phyloP scores from a whole-genome alignment of 129 eudicot genomes.

The Flaveria brownii region DNA sequence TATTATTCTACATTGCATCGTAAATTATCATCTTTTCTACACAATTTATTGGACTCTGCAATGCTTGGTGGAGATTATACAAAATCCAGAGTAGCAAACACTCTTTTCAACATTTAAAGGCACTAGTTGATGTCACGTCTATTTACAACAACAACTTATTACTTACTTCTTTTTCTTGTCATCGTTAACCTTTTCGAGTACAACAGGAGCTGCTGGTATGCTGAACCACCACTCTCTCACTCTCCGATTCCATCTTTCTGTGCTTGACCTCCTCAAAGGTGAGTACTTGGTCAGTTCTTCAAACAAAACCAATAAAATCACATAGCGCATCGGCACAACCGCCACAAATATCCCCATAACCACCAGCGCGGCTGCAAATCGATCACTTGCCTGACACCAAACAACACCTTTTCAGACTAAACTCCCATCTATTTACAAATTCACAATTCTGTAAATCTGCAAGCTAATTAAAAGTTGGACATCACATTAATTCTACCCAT shows the following conservation, averaged over 20 bases:
- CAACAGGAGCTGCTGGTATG: conserved; percentile 92
- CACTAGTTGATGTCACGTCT: not conserved
- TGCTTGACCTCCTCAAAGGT: conserved; percentile 61
- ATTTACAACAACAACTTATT: not conserved
- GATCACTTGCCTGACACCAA: conserved; percentile 70
- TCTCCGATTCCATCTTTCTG: conserved; percentile 72
- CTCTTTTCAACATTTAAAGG: too few relatives aligned
- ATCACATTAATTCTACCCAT: too few relatives aligned
- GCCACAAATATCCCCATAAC: conserved; percentile 47
- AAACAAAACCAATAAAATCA: conserved; percentile 46
- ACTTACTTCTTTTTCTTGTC: conserved; percentile 67
- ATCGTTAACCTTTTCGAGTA: conserved; percentile 58
- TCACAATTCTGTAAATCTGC: too few relatives aligned
- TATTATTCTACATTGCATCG: too few relatives aligned
- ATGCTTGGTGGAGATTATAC: too few relatives aligned
- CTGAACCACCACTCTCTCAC: conserved; percentile 98
- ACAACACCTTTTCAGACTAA: not conserved
- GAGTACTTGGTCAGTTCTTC: conserved; percentile 74
- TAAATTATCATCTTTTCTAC: too few relatives aligned
- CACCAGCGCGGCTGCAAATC: conserved; percentile 51
- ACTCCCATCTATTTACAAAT: not conserved
- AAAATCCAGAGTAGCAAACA: too few relatives aligned
- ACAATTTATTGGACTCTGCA: too few relatives aligned
- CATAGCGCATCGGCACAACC: conserved; percentile 52
- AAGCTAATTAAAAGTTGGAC: too few relatives aligned